A percentile compares a stretch with the other conserved stretches of the same genome.
Conservation (phyloP, 495 filamentous ascomycete species). For the Aspergillus heteromorphus region DNA sequence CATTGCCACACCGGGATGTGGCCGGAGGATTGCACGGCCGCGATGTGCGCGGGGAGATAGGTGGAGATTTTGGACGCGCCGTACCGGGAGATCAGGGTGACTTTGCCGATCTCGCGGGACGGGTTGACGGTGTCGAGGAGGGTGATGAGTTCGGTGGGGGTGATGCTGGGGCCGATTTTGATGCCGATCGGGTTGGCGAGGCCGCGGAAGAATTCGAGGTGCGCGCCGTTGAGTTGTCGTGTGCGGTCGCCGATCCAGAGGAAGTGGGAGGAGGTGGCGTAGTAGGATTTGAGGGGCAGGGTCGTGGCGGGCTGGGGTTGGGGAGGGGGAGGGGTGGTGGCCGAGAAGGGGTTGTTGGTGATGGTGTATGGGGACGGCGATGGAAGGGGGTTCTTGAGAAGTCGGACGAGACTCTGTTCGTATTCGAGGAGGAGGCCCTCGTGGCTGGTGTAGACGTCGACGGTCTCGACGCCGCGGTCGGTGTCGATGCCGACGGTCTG, state of each 20-base stretch:
- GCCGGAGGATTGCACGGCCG: constrained; percentile 67
- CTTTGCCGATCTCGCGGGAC: constrained; percentile 71
- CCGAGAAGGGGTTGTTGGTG: constrained; percentile 55
- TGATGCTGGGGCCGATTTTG: constrained; percentile 87
- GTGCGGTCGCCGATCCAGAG: constrained; percentile 98
- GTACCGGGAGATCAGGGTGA: constrained; percentile 94
- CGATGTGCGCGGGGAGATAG: constrained; percentile 76
- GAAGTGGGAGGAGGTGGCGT: constrained; percentile 93
- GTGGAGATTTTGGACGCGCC: constrained; percentile 66
- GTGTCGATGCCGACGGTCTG: constrained; percentile 88
- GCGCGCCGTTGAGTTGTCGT: constrained; percentile 82
- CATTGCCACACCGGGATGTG: constrained; percentile 93
- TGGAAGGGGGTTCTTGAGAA: constrained; percentile 57
- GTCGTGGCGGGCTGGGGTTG: constrained; percentile 4
- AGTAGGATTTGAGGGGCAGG: constrained; percentile 46
- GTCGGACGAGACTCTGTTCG: constrained; percentile 77
- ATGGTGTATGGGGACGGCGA: too few species aligned
- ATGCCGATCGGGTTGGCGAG: constrained; percentile 93
- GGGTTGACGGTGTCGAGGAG: constrained; percentile 86
- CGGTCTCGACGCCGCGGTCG: constrained; percentile 76
- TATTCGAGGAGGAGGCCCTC: constrained; percentile 94
- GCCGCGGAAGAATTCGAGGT: constrained; percentile 96
- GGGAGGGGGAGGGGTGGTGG: not conserved
- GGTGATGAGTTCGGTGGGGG: constrained; percentile 60
- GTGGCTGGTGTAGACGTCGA: constrained; percentile 92